Conservation (phyloP, 805 yeast genomes). For the Yarrowia sp. region DNA sequence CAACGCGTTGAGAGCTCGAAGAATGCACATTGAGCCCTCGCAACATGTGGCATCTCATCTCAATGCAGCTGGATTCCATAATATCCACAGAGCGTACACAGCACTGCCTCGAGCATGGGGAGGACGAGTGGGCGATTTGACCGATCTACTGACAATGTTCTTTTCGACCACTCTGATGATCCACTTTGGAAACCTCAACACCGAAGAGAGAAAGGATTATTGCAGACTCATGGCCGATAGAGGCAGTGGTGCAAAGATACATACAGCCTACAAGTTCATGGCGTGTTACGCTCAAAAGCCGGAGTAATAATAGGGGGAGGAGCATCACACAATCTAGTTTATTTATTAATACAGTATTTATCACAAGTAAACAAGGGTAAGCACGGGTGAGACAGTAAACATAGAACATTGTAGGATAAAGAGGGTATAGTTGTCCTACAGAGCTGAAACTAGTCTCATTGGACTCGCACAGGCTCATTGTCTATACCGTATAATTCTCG, state of each 20-base stretch:
- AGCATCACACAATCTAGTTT: not conserved
- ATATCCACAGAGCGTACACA: constrained; percentile 34
- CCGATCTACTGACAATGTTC: constrained; percentile 36
- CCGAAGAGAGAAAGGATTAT: constrained; percentile 30
- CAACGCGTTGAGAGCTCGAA: constrained; percentile 27
- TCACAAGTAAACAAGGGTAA: not conserved
- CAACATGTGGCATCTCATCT: constrained; percentile 29
- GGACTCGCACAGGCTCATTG: too few species aligned
- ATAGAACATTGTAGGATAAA: too few species aligned
- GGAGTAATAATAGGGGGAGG: not conserved
- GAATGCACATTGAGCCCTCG: constrained; percentile 26
- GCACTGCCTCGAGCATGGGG: constrained; percentile 40
- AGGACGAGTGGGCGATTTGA: constrained; percentile 37
- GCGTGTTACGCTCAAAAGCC: constrained; percentile 24
- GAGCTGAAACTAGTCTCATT: too few species aligned
- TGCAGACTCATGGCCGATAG: constrained; percentile 19
- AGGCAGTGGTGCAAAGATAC: not conserved
- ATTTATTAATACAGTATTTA: not conserved
- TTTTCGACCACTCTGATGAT: constrained; percentile 35
- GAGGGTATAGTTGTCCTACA: too few species aligned
- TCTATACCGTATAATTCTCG: too few species aligned
- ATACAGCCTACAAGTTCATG: constrained; percentile 21
- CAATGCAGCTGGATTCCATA: constrained; percentile 33
- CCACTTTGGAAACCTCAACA: constrained; percentile 40
- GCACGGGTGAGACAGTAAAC: too few species aligned